These are phyloP conservation scores for Ascochyta lentis DNA, from an alignment of 2,329 filamentous ascomycete species.

Conservation along the genomic window DNA sequence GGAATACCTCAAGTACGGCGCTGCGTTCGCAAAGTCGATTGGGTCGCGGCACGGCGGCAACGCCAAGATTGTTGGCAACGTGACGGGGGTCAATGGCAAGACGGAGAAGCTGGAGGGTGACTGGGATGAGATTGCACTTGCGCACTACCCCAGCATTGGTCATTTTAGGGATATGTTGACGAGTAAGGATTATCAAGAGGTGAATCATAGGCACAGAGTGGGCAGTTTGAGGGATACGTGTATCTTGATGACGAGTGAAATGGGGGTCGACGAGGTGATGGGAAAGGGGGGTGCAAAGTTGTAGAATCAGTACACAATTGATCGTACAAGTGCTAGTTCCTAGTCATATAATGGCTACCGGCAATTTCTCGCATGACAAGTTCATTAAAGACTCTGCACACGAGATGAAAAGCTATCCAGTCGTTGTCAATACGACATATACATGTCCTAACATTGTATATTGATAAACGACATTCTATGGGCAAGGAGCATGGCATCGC, in stretches of 20 bases:
- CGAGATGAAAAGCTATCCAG: background rate
- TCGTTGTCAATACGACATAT: background rate
- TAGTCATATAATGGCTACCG: background rate
- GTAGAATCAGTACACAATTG: background rate
- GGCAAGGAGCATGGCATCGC: background rate
- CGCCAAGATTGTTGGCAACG: slow-evolving; percentile 68
- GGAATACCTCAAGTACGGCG: slow-evolving; percentile 65
- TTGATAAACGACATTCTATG: background rate
- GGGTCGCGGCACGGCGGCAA: slow-evolving; percentile 62
- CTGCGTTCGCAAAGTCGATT: slow-evolving; percentile 58
- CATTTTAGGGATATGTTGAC: slow-evolving; percentile 69
- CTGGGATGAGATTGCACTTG: slow-evolving; percentile 71
- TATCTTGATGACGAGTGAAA: slow-evolving; percentile 62
- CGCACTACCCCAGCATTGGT: slow-evolving; percentile 67
- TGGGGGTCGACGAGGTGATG: slow-evolving; percentile 42
- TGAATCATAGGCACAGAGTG: slow-evolving; percentile 61
- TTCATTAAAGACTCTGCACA: no score
- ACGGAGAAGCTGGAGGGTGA: slow-evolving; percentile 23
- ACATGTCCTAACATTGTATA: background rate
- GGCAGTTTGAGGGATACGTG: slow-evolving; percentile 60
- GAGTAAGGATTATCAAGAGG: slow-evolving; percentile 64
- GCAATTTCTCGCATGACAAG: no score
- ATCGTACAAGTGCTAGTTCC: background rate
- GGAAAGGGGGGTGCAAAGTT: slow-evolving; percentile 18
- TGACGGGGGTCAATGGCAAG: slow-evolving; percentile 31